Evolutionary conservation across 1,139 yeast species (phyloP).

Genomic region (Meyerozyma carpophila): DNA sequence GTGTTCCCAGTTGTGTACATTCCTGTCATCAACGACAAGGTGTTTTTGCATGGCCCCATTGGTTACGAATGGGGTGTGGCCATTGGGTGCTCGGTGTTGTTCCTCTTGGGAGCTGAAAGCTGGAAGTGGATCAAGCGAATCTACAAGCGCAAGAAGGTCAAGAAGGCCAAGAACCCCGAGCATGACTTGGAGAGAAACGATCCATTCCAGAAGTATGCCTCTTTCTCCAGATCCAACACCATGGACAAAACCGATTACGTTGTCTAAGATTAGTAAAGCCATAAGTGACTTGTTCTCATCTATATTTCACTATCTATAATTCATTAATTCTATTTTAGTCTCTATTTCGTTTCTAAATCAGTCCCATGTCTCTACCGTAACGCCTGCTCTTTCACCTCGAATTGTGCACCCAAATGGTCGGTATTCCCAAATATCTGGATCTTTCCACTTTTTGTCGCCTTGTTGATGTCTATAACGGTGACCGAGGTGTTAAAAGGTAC

Average conservation of each 20-base stretch:
- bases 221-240: constrained; percentile 48
- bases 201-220: constrained; percentile 60
- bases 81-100: constrained; percentile 56
- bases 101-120: constrained; percentile 55
- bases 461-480: constrained; percentile 53
- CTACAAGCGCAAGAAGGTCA: constrained; percentile 35
- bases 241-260: constrained; percentile 13
- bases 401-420: constrained; percentile 55
- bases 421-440: constrained; percentile 57
- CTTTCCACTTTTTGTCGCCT: constrained; percentile 27
- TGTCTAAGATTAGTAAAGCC: constrained; percentile 5
- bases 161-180: constrained; percentile 50
- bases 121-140: constrained; percentile 67
- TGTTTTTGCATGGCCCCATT: constrained; percentile 70
- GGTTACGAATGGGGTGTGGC: constrained; percentile 84
- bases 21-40: constrained; percentile 77
- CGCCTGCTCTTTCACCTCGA: constrained; percentile 46
- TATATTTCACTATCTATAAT: neutral
- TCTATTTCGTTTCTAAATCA: too few species aligned
- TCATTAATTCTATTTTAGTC: too few species aligned
- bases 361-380: constrained; percentile 16
- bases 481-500: constrained; percentile 74
- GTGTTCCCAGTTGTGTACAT: constrained; percentile 83
- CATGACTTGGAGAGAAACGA: constrained; percentile 57
- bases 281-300: neutral